Conservation (phyloP, 768 basidiomycete genomes). For the Flagelloscypha sp. region DNA sequence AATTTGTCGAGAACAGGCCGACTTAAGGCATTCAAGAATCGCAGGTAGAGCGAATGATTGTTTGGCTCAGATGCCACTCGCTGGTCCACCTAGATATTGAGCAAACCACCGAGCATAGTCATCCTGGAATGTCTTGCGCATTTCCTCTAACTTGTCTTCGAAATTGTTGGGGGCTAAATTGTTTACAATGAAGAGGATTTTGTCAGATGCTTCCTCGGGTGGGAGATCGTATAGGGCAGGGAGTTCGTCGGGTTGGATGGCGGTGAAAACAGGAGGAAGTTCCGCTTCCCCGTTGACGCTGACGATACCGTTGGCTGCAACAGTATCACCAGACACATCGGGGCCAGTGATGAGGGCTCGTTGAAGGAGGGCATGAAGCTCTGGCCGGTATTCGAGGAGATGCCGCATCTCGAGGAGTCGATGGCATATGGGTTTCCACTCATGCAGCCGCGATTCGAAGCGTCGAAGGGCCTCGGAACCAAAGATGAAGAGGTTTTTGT, state of each 20-base stretch:
- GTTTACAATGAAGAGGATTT: constrained; percentile 95
- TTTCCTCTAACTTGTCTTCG: constrained; percentile 77
- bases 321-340: constrained; percentile 38
- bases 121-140: constrained; percentile 78
- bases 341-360: constrained; percentile 58
- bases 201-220: constrained; percentile 83
- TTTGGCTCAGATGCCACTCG: constrained; percentile 95
- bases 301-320: constrained; percentile 28
- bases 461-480: constrained; percentile 84
- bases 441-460: constrained; percentile 78
- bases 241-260: constrained; percentile 66
- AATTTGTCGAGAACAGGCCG: constrained; percentile 58
- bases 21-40: constrained; percentile 82
- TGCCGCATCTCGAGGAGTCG: constrained; percentile 83
- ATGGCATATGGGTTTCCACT: constrained; percentile 91
- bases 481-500: constrained; percentile 91
- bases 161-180: constrained; percentile 94
- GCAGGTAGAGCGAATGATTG: constrained; percentile 91
- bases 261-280: constrained; percentile 57
- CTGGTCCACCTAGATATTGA: constrained; percentile 92
- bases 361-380: constrained; percentile 63
- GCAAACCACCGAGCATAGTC: constrained; percentile 92
- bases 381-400: constrained; percentile 78
- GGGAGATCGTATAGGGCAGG: constrained; percentile 61
- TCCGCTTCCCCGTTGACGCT: no score